Percentiles rank a stretch among this genome's conserved stretches.
Evolutionary conservation across 2,329 filamentous ascomycete genomes (phyloP).

Genomic region (Phyllosticta citribraziliensis): DNA sequence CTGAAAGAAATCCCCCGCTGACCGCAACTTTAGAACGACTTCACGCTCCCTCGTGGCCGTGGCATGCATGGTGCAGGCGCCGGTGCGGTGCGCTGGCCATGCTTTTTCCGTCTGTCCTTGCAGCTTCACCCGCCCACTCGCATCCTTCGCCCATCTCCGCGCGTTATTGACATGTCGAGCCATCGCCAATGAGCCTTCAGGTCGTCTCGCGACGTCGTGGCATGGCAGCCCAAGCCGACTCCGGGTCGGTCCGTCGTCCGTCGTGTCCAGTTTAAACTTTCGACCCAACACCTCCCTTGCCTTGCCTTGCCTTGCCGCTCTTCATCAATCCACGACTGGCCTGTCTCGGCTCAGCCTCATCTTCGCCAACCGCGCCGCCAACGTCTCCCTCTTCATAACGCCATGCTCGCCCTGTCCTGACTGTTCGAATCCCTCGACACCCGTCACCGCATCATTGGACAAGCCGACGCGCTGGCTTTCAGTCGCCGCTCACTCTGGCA

Average conservation of each 20-base stretch:
- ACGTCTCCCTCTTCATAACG: neutral
- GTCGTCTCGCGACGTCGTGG: neutral
- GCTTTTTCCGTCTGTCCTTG: neutral
- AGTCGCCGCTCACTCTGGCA: too few relatives aligned
- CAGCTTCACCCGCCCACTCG: neutral
- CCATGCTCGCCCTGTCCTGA: neutral
- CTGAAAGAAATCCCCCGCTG: neutral
- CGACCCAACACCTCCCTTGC: neutral
- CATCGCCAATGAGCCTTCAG: neutral
- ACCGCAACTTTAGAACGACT: neutral
- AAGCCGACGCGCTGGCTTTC: neutral
- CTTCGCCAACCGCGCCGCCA: neutral
- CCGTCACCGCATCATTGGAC: neutral
- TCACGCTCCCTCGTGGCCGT: neutral
- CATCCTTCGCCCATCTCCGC: neutral
- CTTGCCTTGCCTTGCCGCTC: neutral
- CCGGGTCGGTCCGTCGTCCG: neutral
- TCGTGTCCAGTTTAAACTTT: neutral
- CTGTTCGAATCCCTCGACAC: neutral
- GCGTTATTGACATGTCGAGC: neutral
- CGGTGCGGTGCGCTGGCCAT: neutral
- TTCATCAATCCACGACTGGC: neutral
- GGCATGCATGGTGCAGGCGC: neutral
- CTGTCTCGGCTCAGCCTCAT: neutral
- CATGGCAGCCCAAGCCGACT: neutral